Evolutionary conservation across 208 protist species (phyloP).

Genomic region (Trypanosoma congolense): DNA sequence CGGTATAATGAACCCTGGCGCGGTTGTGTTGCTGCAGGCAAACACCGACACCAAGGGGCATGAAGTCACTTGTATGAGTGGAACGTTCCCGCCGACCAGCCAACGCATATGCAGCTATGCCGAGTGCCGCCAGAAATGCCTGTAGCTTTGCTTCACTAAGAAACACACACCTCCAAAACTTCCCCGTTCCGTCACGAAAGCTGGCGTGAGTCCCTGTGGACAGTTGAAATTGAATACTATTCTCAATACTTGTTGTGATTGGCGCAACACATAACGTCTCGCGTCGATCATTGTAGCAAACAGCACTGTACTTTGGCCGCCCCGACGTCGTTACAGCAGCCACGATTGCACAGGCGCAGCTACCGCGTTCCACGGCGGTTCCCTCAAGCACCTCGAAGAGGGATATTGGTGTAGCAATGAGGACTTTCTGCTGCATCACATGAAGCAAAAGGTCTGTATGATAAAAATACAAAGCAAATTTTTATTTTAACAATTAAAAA

Average conservation of each 20-base stretch:
- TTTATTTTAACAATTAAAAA: no score
- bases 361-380: slow-evolving; percentile 43
- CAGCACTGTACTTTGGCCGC: slow-evolving; percentile 66
- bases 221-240: slow-evolving; percentile 39
- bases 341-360: slow-evolving; percentile 66
- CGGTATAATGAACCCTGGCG: slow-evolving; percentile 31
- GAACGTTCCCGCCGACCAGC: slow-evolving; percentile 35
- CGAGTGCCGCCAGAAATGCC: slow-evolving; percentile 49
- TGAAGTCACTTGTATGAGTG: slow-evolving; percentile 44
- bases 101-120: slow-evolving; percentile 55
- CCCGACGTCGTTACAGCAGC: slow-evolving; percentile 25
- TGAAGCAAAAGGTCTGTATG: neutral
- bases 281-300: slow-evolving; percentile 73
- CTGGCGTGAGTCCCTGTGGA: slow-evolving; percentile 51
- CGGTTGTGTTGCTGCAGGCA: slow-evolving; percentile 28
- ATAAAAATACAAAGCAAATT: no score
- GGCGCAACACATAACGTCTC: slow-evolving; percentile 58
- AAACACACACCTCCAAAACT: slow-evolving; percentile 59
- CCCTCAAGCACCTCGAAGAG: slow-evolving; percentile 46
- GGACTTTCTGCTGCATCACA: slow-evolving; percentile 62
- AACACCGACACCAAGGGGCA: slow-evolving; percentile 28
- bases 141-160: slow-evolving; percentile 29
- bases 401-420: slow-evolving; percentile 49
- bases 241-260: slow-evolving; percentile 40
- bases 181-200: slow-evolving; percentile 53